These are phyloP conservation scores for Neurospora africana DNA, from an alignment of 495 filamentous ascomycete species.

Conservation along the genomic window DNA sequence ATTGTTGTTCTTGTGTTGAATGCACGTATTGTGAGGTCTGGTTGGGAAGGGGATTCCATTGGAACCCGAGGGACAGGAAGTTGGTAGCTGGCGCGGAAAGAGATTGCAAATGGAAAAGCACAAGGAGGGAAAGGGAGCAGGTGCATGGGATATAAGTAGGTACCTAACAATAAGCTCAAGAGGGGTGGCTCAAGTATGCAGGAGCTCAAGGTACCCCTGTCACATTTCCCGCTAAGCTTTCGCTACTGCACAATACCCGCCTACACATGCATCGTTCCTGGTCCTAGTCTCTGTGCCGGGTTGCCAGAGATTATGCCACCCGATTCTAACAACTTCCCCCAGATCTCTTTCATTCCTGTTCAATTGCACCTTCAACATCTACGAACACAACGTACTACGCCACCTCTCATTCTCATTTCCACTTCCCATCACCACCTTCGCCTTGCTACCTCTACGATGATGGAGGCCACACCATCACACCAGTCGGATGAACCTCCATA, in stretches of 20 bases:
- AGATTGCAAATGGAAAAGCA: background rate
- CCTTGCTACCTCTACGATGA: background rate
- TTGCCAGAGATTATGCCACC: background rate
- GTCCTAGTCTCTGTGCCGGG: background rate
- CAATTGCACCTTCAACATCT: background rate
- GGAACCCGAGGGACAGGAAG: background rate
- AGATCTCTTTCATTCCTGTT: background rate
- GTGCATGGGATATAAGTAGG: background rate
- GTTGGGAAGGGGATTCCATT: background rate
- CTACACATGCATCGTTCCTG: background rate
- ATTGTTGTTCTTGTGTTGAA: background rate
- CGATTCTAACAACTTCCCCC: background rate
- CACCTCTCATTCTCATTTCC: background rate
- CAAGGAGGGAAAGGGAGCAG: background rate
- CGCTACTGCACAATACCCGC: background rate
- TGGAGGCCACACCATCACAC: slow-evolving; percentile 6
- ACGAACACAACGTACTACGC: background rate
- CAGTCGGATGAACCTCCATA: slow-evolving; percentile 7
- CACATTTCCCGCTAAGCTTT: background rate
- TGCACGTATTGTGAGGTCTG: background rate
- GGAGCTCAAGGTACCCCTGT: background rate
- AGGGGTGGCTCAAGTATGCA: background rate
- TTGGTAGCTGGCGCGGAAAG: background rate
- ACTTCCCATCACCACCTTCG: background rate
- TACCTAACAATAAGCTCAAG: background rate